Conservation (phyloP, 345 rosid genomes). For the Anastatica hierochuntica region DNA sequence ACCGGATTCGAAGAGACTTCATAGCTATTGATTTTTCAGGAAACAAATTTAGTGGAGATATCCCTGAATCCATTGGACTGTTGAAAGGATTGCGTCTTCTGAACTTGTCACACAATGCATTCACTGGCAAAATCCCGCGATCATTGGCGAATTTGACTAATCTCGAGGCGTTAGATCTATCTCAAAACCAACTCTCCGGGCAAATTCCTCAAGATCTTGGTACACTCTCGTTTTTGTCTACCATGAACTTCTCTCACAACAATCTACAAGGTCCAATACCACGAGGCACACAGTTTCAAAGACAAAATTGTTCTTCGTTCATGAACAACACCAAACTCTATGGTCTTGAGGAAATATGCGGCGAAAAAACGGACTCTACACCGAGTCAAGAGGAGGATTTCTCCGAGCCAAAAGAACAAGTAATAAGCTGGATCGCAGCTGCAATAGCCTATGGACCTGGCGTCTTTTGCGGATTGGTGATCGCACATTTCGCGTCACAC, state of each 20-base stretch:
- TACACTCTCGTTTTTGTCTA: neutral
- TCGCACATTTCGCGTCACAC: neutral
- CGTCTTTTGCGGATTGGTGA: neutral
- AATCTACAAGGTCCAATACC: slow-evolving; percentile 6
- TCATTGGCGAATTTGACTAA: neutral
- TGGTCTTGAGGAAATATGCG: neutral
- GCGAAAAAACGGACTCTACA: too few relatives aligned
- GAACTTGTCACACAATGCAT: slow-evolving; percentile 10
- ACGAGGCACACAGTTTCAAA: slow-evolving; percentile 10
- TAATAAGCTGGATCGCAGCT: slow-evolving; percentile 2
- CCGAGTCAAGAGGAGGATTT: neutral
- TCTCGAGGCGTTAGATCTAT: slow-evolving; percentile 4
- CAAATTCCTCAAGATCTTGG: neutral
- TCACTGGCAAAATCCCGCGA: neutral
- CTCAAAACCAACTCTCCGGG: neutral
- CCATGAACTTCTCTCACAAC: slow-evolving; percentile 1
- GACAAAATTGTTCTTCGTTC: neutral
- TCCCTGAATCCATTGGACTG: slow-evolving; percentile 1
- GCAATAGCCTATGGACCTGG: neutral
- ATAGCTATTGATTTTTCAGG: neutral
- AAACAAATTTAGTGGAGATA: neutral
- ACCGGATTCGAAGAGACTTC: neutral
- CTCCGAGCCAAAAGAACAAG: neutral
- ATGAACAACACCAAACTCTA: neutral
- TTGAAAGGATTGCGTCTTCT: slow-evolving; percentile 1